These are phyloP conservation scores for Aspergillus carbonarius DNA, from an alignment of 2,329 filamentous ascomycete species.

Conservation along the genomic window DNA sequence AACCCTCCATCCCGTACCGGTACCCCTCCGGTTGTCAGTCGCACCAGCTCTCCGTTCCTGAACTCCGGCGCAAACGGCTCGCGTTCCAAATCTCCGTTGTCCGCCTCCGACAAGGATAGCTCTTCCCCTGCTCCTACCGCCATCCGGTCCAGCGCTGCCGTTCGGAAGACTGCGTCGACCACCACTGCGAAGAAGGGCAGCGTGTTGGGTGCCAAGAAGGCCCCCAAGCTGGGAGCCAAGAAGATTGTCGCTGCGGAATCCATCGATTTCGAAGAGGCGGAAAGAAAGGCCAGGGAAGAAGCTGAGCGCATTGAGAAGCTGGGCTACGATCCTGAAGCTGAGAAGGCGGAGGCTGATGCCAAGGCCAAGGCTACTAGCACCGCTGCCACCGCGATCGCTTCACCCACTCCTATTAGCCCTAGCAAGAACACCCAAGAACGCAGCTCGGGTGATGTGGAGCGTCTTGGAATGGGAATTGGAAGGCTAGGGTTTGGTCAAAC, in stretches of 20 bases:
- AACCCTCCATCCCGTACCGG: conserved; percentile 87
- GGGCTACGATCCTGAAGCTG: conserved; percentile 91
- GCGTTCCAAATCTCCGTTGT: conserved; percentile 82
- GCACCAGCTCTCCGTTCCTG: conserved; percentile 87
- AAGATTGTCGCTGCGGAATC: conserved; percentile 72
- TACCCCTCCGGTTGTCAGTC: conserved; percentile 77
- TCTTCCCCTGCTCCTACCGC: conserved; percentile 57
- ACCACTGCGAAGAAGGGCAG: conserved; percentile 75
- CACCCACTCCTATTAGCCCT: conserved; percentile 74
- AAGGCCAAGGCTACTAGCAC: conserved; percentile 40
- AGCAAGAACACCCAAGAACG: conserved; percentile 54
- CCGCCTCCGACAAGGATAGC: conserved; percentile 54
- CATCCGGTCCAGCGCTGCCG: conserved; percentile 73
- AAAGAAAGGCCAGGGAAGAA: conserved; percentile 96
- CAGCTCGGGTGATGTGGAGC: conserved; percentile 75
- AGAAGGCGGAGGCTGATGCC: conserved; percentile 53
- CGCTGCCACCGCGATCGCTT: conserved; percentile 63
- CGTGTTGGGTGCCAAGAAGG: conserved; percentile 82
- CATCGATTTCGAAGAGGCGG: conserved; percentile 96
- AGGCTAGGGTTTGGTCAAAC: conserved; percentile 87
- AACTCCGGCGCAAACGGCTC: conserved; percentile 65
- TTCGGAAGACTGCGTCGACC: conserved; percentile 69
- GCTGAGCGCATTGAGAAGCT: conserved; percentile 93
- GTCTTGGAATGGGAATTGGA: conserved; percentile 83
- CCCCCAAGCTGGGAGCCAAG: conserved; percentile 83